phyloP scores from a whole-genome alignment of 306 rosid genomes.

The Prunus salicina region DNA sequence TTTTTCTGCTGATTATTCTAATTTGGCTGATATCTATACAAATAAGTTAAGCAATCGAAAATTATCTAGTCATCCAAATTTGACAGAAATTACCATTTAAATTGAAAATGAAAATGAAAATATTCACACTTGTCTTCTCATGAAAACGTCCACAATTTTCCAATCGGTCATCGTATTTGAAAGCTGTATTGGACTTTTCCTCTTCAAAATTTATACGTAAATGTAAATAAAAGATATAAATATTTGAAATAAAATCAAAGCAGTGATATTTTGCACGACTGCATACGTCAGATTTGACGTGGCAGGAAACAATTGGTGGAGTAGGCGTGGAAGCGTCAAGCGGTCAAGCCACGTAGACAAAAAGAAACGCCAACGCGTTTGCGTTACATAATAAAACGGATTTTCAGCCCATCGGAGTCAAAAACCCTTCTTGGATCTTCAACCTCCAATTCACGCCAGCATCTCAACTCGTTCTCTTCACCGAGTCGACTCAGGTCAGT shows the following conservation, averaged over 20 bases:
- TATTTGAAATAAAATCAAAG: not conserved
- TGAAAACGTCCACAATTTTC: too few species aligned
- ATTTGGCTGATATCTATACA: too few species aligned
- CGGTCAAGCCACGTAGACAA: not conserved
- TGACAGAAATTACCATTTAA: too few species aligned
- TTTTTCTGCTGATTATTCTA: too few species aligned
- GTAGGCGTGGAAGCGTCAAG: slow-evolving; percentile 16
- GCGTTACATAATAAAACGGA: not conserved
- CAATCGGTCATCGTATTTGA: too few species aligned
- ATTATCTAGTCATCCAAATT: too few species aligned
- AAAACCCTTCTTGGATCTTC: not conserved
- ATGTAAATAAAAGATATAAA: not conserved
- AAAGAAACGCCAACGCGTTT: not conserved
- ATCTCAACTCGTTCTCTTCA: not conserved
- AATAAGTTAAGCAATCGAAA: too few species aligned
- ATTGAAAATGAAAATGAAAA: too few species aligned
- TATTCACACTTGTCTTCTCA: too few species aligned
- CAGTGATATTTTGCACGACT: not conserved
- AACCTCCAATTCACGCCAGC: not conserved
- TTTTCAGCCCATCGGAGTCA: not conserved
- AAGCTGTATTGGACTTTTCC: too few species aligned
- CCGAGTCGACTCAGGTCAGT: slow-evolving; percentile 28
- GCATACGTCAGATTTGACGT: not conserved
- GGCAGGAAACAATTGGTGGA: slow-evolving; percentile 19
- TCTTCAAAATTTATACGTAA: too few species aligned